phyloP scores from a whole-genome alignment of 805 yeast species.

The Jamesozyma hellenica region DNA sequence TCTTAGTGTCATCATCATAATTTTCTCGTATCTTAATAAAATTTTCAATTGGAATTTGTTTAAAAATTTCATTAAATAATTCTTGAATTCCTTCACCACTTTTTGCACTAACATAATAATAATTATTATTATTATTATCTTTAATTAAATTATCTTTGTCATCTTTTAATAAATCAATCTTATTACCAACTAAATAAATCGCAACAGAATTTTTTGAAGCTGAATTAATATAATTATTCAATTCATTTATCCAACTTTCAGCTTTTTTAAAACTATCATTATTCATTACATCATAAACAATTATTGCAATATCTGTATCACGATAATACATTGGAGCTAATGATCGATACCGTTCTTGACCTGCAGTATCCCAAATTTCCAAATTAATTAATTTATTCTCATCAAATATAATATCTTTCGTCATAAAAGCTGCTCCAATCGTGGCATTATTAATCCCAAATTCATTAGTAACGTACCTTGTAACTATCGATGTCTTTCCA shows the following conservation, averaged over 20 bases:
- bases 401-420: conserved; percentile 53
- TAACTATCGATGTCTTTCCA: conserved; percentile 58
- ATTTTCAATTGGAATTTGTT: conserved; percentile 27
- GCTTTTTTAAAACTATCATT: conserved; percentile 57
- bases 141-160: conserved; percentile 32
- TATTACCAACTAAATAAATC: conserved; percentile 70
- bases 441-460: conserved; percentile 74
- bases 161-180: conserved; percentile 47
- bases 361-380: conserved; percentile 84
- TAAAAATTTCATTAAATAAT: conserved; percentile 37
- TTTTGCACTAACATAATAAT: conserved; percentile 38
- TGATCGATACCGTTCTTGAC: conserved; percentile 70
- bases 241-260: conserved; percentile 66
- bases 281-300: conserved; percentile 68
- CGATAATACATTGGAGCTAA: conserved; percentile 78
- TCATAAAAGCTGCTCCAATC: conserved; percentile 75
- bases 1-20: neutral
- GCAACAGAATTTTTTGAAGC: conserved; percentile 50
- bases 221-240: conserved; percentile 32
- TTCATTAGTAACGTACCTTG: conserved; percentile 61
- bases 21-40: neutral
- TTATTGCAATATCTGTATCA: conserved; percentile 69
- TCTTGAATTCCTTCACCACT: conserved; percentile 40
- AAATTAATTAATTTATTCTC: conserved; percentile 45
- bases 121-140: neutral